These are phyloP conservation scores for Neospermospora avenae DNA, from an alignment of 2,329 filamentous ascomycete genomes.

Conservation along the genomic window DNA sequence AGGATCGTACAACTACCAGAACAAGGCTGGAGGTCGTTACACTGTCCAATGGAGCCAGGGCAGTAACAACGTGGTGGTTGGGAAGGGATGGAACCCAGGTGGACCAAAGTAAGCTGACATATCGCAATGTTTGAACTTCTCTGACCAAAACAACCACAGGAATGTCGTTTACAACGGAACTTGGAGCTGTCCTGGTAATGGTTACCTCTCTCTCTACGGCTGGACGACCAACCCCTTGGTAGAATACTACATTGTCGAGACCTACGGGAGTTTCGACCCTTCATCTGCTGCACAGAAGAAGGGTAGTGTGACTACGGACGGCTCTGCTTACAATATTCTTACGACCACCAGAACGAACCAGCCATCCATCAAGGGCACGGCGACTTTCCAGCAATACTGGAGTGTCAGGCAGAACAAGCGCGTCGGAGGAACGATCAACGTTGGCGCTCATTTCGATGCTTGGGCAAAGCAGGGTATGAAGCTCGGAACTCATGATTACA, in stretches of 20 bases:
- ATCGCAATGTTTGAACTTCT: background rate
- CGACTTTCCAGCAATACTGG: conserved; percentile 53
- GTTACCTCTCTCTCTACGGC: conserved; percentile 54
- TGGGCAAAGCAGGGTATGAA: conserved; percentile 48
- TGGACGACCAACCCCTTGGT: conserved; percentile 41
- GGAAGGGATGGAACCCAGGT: conserved; percentile 49
- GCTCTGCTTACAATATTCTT: conserved; percentile 47
- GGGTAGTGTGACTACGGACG: conserved; percentile 50
- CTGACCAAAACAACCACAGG: conserved; percentile 23
- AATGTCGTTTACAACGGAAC: conserved; percentile 42
- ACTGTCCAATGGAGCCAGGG: conserved; percentile 46
- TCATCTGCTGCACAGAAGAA: conserved; percentile 45
- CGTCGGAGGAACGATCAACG: conserved; percentile 47
- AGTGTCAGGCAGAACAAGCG: conserved; percentile 49
- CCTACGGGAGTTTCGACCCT: conserved; percentile 49
- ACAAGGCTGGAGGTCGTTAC: conserved; percentile 49
- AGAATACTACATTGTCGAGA: conserved; percentile 52
- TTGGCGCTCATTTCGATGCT: conserved; percentile 49
- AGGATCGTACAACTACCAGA: conserved; percentile 50
- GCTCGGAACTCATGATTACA: conserved; percentile 47
- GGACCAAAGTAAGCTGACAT: conserved; percentile 21
- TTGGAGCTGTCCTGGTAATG: conserved; percentile 40
- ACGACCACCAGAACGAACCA: conserved; percentile 37
- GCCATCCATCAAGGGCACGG: conserved; percentile 46
- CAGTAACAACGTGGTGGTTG: conserved; percentile 44